Conservation (phyloP, 768 basidiomycete species). For the Hortiboletus campestris region DNA sequence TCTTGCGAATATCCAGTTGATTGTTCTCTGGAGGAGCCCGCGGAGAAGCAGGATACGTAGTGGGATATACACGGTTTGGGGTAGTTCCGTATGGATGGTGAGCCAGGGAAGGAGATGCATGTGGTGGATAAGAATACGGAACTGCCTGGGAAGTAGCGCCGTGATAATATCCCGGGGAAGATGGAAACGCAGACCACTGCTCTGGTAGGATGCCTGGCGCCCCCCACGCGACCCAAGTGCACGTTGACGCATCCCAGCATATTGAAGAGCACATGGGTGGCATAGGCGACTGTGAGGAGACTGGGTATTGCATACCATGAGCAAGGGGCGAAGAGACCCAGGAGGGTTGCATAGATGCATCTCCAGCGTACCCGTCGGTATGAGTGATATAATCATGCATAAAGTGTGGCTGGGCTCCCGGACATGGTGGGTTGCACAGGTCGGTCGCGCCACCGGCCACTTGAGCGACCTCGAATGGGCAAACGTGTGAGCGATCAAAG, state of each 20-base stretch:
- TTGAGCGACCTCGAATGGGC: conserved; percentile 18
- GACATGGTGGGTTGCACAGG: conserved; percentile 23
- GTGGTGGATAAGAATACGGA: conserved; percentile 31
- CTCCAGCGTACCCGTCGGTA: conserved; percentile 22
- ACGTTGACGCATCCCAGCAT: conserved; percentile 30
- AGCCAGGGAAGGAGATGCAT: conserved; percentile 20
- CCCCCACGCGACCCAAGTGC: conserved; percentile 32
- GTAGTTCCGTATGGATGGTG: conserved; percentile 19
- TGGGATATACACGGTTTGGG: conserved; percentile 20
- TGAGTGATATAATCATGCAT: conserved; percentile 27
- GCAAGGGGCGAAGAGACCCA: conserved; percentile 28
- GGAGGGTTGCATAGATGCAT: conserved; percentile 22
- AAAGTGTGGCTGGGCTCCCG: conserved; percentile 24
- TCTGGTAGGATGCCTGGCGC: conserved; percentile 25
- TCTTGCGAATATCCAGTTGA: conserved; percentile 63
- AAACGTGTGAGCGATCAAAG: conserved; percentile 24
- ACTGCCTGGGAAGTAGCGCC: conserved; percentile 19
- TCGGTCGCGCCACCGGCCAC: conserved; percentile 24
- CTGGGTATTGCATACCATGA: conserved; percentile 30
- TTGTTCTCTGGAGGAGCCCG: conserved; percentile 43
- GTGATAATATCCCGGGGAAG: conserved; percentile 28
- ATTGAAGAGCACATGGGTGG: conserved; percentile 27
- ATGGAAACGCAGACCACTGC: conserved; percentile 31
- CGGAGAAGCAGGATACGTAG: conserved; percentile 28
- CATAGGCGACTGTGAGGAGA: conserved; percentile 29